Base-by-base conservation (phyloP, 768 basidiomycete genomes). In the Lyophyllum decastes region DNA sequence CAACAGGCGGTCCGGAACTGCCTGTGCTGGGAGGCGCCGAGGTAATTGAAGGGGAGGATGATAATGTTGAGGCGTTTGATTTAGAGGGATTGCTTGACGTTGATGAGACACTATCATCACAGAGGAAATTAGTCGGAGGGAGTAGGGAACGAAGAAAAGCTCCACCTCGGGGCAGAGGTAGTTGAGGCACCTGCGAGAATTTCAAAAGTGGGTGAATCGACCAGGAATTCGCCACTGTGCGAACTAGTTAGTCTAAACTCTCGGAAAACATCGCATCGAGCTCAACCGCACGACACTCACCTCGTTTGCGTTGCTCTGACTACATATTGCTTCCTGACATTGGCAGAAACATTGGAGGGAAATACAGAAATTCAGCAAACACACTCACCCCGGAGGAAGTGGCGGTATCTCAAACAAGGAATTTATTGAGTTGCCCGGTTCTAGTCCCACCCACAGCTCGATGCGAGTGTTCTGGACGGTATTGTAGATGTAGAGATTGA, bases 401-500 rank as follows among this genome's bases (percentile, higher is more conserved):
- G 19, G 21, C 22, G 55, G 49, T 27, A 57, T 30, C 4, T 22
- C 33, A 25, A 57, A 57, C 6, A 57, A 49, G 7, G 55, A 57
- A n/a, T 57, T 21, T 19, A 44, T 25, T 9, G 55, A 51, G 7
- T 51, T 34, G 3, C 35, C 22, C 14, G 49, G 26, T 17, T 40
- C 25, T 33, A 49, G 33, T 10, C 14, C 49, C 25, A 2, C 16
- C 55, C 55, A 57, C 30, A 50, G 26, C 19, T 44, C 40, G 25
- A 49, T 57, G 16, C 41, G 1, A 21, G 43, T 30, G 9, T 43
- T 16, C 4, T 26, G 22, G 4, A 41, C 27, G 14, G 55, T 51
- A 24, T 57, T 41, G n/a, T 43, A 43, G 48, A 57, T 50, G 41
- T 57, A 57, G 10, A 57, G 17, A 33, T 57, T 52, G 26, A 51